Percentiles rank a stretch among this genome's conserved stretches.
These are phyloP conservation scores for Cyclotella cryptica DNA, from an alignment of 108 stramenopile genomes.

Conservation along the genomic window DNA sequence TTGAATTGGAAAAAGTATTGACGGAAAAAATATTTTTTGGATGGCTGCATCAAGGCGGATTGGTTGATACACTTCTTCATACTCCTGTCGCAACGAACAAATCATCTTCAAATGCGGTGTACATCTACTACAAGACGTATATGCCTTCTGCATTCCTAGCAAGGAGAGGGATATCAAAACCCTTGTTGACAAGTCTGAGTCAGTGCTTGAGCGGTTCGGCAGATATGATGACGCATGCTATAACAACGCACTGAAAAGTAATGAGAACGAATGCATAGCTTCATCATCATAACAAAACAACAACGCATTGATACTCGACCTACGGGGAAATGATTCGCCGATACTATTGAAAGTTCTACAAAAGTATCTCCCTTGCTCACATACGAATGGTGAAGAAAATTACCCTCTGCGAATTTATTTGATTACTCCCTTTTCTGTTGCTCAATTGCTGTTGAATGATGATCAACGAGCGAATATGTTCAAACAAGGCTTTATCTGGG, in stretches of 20 bases:
- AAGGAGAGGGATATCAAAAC: conserved; percentile 1
- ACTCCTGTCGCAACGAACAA: not conserved
- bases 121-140: conserved; percentile 77
- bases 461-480: not conserved
- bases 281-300: no score
- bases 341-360: conserved; percentile 27
- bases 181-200: not conserved
- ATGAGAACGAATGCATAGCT: not conserved
- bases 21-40: conserved; percentile 79
- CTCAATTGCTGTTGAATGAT: conserved; percentile 8
- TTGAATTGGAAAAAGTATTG: no score
- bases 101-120: conserved; percentile 15
- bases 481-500: conserved; percentile 11
- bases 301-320: no score
- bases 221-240: not conserved
- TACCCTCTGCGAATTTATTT: not conserved
- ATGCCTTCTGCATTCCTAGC: conserved; percentile 82
- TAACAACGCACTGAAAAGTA: not conserved
- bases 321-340: conserved; percentile 44
- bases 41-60: conserved; percentile 75
- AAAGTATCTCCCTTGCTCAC: conserved; percentile 21
- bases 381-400: not conserved
- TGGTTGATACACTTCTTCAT: conserved; percentile 56
- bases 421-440: conserved; percentile 29
- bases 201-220: not conserved